Evolutionary conservation across 108 stramenopile genomes (phyloP).

Genomic region (Pseudonitzschia multiseries): DNA sequence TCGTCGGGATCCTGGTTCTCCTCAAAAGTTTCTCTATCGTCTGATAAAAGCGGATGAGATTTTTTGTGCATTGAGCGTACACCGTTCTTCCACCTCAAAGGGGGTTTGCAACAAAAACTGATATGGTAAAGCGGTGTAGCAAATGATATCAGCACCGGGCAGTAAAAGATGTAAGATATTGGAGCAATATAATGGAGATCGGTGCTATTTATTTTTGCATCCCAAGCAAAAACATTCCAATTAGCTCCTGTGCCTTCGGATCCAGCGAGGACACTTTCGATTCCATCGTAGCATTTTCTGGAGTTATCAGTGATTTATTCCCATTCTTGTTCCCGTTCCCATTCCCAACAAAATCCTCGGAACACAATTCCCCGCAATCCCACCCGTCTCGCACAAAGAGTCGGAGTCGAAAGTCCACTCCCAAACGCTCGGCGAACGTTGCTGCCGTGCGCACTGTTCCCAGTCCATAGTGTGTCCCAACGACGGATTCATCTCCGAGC

Average conservation of each 20-base stretch:
- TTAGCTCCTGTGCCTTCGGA: slow-evolving; percentile 1
- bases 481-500: slow-evolving; percentile 10
- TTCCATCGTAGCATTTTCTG: slow-evolving; percentile 7
- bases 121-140: too few species aligned
- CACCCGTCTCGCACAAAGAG: slow-evolving; percentile 5
- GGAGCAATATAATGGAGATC: too few species aligned
- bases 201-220: background rate
- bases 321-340: background rate
- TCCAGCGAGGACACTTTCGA: slow-evolving; percentile 22
- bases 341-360: slow-evolving; percentile 17
- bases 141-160: too few species aligned
- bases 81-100: too few species aligned
- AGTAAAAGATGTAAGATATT: too few species aligned
- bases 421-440: slow-evolving; percentile 46
- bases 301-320: background rate
- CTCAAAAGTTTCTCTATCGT: too few species aligned
- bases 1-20: too few species aligned
- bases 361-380: slow-evolving; percentile 15
- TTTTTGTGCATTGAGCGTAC: too few species aligned
- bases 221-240: slow-evolving; percentile 25
- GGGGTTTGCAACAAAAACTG: too few species aligned
- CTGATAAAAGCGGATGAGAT: too few species aligned
- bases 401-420: slow-evolving; percentile 46
- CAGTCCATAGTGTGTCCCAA: slow-evolving; percentile 20
- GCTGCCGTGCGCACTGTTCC: slow-evolving; percentile 40